A percentile compares a stretch with the other conserved stretches of the same genome.
These are phyloP conservation scores for Globisporangium lucens DNA, from an alignment of 352 stramenopile species.

Conservation along the genomic window DNA sequence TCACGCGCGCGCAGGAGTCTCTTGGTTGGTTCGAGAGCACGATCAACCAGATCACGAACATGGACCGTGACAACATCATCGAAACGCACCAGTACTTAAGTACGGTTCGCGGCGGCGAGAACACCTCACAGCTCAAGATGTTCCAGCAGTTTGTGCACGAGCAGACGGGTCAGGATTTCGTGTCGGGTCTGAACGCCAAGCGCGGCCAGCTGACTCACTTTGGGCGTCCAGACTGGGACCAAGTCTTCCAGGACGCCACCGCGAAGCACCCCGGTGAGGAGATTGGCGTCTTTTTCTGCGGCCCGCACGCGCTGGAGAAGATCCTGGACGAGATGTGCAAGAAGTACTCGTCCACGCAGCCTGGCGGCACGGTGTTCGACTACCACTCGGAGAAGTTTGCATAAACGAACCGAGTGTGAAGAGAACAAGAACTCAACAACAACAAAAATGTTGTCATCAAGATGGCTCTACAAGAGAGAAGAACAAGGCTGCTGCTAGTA, in stretches of 20 bases:
- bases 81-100: conserved; percentile 85
- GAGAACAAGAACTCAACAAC: not conserved
- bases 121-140: conserved; percentile 72
- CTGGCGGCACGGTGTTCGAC: conserved; percentile 67
- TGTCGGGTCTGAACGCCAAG: conserved; percentile 76
- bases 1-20: conserved; percentile 71
- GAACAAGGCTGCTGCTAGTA: not conserved
- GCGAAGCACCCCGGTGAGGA: conserved; percentile 55
- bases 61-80: conserved; percentile 78
- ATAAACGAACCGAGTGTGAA: conserved; percentile 21
- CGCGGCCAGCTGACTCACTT: conserved; percentile 72
- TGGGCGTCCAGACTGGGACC: conserved; percentile 82
- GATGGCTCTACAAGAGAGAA: conserved; percentile 11
- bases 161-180: conserved; percentile 71
- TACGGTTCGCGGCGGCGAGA: conserved; percentile 71
- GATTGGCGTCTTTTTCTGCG: conserved; percentile 88
- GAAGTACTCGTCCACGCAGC: conserved; percentile 52
- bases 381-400: conserved; percentile 86
- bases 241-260: conserved; percentile 58
- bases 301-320: conserved; percentile 74
- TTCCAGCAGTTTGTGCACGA: conserved; percentile 86
- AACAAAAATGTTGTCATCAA: conserved; percentile 1
- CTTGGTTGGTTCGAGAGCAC: conserved; percentile 83
- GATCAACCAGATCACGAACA: conserved; percentile 81
- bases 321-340: conserved; percentile 68